Base-by-base conservation (phyloP, 2,329 filamentous ascomycete species). In the Harringtonia aguacate region DNA sequence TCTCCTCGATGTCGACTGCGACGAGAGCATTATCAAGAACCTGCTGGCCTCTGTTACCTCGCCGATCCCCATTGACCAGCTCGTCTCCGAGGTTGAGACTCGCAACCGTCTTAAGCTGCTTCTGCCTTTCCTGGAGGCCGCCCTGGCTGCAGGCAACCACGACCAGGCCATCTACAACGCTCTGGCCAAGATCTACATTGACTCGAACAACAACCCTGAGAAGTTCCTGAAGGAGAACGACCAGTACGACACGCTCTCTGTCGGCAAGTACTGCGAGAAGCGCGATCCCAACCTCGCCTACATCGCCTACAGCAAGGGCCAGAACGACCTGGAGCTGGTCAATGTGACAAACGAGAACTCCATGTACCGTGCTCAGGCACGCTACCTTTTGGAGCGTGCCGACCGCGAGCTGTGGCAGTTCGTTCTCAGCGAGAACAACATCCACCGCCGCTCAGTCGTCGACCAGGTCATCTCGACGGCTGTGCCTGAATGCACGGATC, bases 211-310 rank as follows among this genome's bases (percentile, higher is more conserved):
- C 68, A 88, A 95, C 61, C 92, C 92, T 0, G 92, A 98, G 73
- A 86, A 86, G 60, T 98, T 98, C 71, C 70, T 98, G 42, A 94
- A 92, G 69, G 87, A 95, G 67, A 98, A 98, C 59, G 87, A 95
- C 57, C 79, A 92, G 61, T 98, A 98, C 54, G 92, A 98, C 59
- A 87, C 92, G 4, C 70, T 97, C 34, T 78, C 73, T 21, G 86
- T 98, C 44, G 92, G 92, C 62, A 95, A 95, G 67, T 98, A 98
- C 72, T 98, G 90, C 61, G 90, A 95, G 72, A 97, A 97, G 77
- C 84, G 92, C 29, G 92, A 98, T 57, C 92, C 92, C 50, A 95
- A 95, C 61, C 72, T 98, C 44, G 90, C 87, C 4, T 95, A 85
- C 65, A 95, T 97, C 59, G 86, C 88, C 49, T 98, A 95, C 64